These are phyloP conservation scores for Rusavskia elegans DNA, from an alignment of 495 filamentous ascomycete genomes.

Conservation along the genomic window DNA sequence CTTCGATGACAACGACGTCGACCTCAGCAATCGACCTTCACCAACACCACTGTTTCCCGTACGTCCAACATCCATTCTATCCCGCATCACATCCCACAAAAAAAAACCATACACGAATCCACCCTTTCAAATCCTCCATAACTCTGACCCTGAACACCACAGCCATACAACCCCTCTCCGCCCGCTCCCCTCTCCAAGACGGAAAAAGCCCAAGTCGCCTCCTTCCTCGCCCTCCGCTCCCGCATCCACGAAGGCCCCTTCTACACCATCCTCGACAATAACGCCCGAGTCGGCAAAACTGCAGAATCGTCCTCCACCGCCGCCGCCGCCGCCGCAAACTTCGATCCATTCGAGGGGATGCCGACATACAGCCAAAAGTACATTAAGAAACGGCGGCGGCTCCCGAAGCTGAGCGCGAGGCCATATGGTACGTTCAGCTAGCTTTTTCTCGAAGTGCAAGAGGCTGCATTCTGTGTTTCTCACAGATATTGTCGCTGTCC, in stretches of 20 bases:
- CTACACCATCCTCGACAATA: slow-evolving; percentile 38
- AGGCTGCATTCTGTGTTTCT: too few relatives aligned
- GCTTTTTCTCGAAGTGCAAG: too few relatives aligned
- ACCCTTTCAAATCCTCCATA: not conserved
- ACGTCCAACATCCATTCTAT: slow-evolving; percentile 1
- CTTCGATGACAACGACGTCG: slow-evolving; percentile 19
- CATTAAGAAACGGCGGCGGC: slow-evolving; percentile 32
- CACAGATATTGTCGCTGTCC: too few relatives aligned
- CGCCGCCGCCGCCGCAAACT: slow-evolving; percentile 11
- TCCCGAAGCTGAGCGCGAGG: slow-evolving; percentile 32
- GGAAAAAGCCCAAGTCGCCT: slow-evolving; percentile 22
- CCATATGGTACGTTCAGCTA: slow-evolving; percentile 28
- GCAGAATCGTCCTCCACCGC: not conserved
- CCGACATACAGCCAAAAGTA: slow-evolving; percentile 40
- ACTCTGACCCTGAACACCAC: not conserved
- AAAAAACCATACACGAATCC: too few relatives aligned
- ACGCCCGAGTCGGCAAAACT: slow-evolving; percentile 24
- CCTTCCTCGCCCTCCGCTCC: slow-evolving; percentile 32
- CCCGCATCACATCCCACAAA: too few relatives aligned
- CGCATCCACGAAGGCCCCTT: slow-evolving; percentile 38
- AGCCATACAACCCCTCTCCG: slow-evolving; percentile 11
- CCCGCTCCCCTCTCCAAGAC: slow-evolving; percentile 14
- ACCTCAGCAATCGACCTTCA: slow-evolving; percentile 12
- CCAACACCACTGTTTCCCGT: slow-evolving; percentile 24
- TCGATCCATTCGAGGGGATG: slow-evolving; percentile 46